A percentile compares a stretch with the other conserved stretches of the same genome.
Evolutionary conservation across 2,329 filamentous ascomycete species (phyloP).

Genomic region (Scolecobasidium constrictum): DNA sequence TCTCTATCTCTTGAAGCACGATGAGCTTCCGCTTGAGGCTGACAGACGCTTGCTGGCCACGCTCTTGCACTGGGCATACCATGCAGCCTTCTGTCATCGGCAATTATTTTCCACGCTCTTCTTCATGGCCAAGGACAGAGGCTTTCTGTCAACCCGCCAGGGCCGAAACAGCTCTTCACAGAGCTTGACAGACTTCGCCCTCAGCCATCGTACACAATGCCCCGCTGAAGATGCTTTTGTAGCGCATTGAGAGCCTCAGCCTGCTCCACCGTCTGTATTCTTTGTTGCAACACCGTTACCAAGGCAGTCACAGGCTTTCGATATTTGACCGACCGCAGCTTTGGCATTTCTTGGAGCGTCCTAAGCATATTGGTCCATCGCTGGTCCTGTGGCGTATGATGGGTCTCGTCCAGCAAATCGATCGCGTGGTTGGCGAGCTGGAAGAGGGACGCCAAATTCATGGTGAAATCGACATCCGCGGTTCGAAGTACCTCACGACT

Average conservation of each 20-base stretch:
- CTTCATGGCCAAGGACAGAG: too few species aligned
- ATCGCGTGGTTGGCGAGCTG: background rate
- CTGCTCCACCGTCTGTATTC: background rate
- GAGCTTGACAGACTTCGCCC: too few species aligned
- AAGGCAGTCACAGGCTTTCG: background rate
- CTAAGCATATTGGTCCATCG: background rate
- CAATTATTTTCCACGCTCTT: too few species aligned
- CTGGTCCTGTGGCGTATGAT: background rate
- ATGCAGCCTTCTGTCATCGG: too few species aligned
- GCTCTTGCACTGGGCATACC: too few species aligned
- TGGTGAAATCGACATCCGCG: background rate
- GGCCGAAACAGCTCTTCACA: too few species aligned
- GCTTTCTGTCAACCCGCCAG: too few species aligned
- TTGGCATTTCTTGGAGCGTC: background rate
- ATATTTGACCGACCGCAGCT: background rate
- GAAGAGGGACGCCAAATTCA: background rate
- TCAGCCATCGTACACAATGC: background rate
- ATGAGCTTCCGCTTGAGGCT: too few species aligned
- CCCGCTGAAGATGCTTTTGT: background rate
- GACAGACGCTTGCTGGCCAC: too few species aligned
- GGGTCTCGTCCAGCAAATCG: background rate
- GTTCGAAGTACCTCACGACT: background rate
- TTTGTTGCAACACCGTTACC: background rate
- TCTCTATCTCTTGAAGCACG: too few species aligned
- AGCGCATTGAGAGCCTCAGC: background rate